Evolutionary conservation across 345 rosid species (phyloP).

Genomic region (Salix purpurea): DNA sequence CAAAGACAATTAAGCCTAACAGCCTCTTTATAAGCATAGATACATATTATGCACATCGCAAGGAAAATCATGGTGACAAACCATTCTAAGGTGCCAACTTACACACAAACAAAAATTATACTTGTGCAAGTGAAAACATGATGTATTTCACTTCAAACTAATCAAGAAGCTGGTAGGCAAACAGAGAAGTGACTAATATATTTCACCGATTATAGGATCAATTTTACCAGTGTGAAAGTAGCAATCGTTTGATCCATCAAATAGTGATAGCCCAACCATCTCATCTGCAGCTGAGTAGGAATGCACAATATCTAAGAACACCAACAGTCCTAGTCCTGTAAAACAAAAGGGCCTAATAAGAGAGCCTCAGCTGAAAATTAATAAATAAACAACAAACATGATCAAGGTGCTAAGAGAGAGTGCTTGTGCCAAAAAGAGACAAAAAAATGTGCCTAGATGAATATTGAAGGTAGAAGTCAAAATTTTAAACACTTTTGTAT

Average conservation of each 20-base stretch:
- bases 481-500: background rate
- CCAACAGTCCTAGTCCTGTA: slow-evolving; percentile 79
- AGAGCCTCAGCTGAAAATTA: background rate
- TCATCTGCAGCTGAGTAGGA: slow-evolving; percentile 96
- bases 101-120: background rate
- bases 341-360: slow-evolving; percentile 6
- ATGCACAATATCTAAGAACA: slow-evolving; percentile 86
- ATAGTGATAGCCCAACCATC: slow-evolving; percentile 86
- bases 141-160: background rate
- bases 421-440: background rate
- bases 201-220: background rate
- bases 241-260: slow-evolving; percentile 97
- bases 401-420: background rate
- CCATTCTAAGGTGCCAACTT: background rate
- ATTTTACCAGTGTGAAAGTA: slow-evolving; percentile 82
- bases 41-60: background rate
- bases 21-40: background rate
- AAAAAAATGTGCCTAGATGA: background rate
- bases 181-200: background rate
- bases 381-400: background rate
- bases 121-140: background rate
- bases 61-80: background rate
- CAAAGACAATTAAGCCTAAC: background rate
- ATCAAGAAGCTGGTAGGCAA: background rate
- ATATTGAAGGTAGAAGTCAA: background rate